These are phyloP conservation scores for Candida khao-thaluensis DNA, from an alignment of 805 yeast genomes.

Conservation along the genomic window DNA sequence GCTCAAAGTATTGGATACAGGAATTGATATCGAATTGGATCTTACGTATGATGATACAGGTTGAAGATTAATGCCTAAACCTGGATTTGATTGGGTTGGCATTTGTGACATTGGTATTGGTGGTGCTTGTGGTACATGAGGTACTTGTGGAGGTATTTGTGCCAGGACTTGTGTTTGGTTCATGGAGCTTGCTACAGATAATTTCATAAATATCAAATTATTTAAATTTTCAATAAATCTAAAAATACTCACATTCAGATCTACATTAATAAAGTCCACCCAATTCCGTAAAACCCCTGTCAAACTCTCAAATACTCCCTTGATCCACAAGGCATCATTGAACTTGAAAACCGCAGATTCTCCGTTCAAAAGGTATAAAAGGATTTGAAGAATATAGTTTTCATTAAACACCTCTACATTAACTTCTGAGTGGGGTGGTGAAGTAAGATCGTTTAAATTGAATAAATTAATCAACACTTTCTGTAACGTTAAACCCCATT, in stretches of 20 bases:
- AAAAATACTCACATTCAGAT: background rate
- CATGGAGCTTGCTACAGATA: no score
- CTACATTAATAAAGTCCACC: constrained; percentile 13
- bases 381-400: constrained; percentile 29
- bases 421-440: constrained; percentile 13
- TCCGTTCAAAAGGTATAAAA: constrained; percentile 23
- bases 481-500: constrained; percentile 46
- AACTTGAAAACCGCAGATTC: constrained; percentile 13
- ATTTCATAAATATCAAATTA: constrained; percentile 1
- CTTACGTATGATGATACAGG: constrained; percentile 2
- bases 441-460: constrained; percentile 8
- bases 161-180: no score
- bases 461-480: constrained; percentile 36
- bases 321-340: constrained; percentile 9
- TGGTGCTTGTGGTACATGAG: no score
- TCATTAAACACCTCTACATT: constrained; percentile 18
- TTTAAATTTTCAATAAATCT: constrained; percentile 4
- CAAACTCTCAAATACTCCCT: constrained; percentile 11
- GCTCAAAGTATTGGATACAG: background rate
- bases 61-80: constrained; percentile 1
- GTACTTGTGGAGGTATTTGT: no score
- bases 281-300: constrained; percentile 11
- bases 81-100: background rate
- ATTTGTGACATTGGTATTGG: no score
- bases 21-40: constrained; percentile 2